A percentile compares a stretch with the other conserved stretches of the same genome.
phyloP scores from a whole-genome alignment of 202 grass and related monocot species.

The Musa balbisiana region DNA sequence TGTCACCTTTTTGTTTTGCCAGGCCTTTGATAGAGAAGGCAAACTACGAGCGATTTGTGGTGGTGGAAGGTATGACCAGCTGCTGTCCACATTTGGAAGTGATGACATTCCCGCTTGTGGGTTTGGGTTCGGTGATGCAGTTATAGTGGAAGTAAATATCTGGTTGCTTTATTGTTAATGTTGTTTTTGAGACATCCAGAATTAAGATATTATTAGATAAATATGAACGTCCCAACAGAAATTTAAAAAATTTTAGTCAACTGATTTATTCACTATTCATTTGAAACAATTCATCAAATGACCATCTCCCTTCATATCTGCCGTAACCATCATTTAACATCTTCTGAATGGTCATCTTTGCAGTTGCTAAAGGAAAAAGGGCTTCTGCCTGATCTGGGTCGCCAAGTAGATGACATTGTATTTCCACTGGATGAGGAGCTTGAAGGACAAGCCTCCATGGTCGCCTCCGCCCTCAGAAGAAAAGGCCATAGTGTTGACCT shows the following conservation, averaged over 20 bases:
- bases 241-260: background rate
- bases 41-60: slow-evolving; percentile 80
- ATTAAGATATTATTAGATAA: background rate
- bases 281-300: background rate
- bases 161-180: background rate
- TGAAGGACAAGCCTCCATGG: slow-evolving; percentile 52
- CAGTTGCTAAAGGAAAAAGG: slow-evolving; percentile 82
- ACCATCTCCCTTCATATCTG: background rate
- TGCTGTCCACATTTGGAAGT: slow-evolving; percentile 90
- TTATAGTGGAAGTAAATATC: slow-evolving; percentile 76
- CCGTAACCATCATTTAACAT: background rate
- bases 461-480: slow-evolving; percentile 60
- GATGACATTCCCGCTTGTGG: slow-evolving; percentile 72
- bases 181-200: background rate
- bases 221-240: background rate
- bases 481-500: slow-evolving; percentile 74
- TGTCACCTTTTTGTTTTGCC: slow-evolving; percentile 11
- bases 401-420: slow-evolving; percentile 71
- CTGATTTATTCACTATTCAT: background rate
- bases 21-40: slow-evolving; percentile 88
- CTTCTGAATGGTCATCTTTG: slow-evolving; percentile 1
- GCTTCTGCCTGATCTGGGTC: slow-evolving; percentile 51
- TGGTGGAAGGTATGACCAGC: slow-evolving; percentile 66
- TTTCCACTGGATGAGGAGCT: slow-evolving; percentile 68
- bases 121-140: slow-evolving; percentile 86